A percentile compares a stretch with the other conserved stretches of the same genome.
Conservation (phyloP, 805 yeast genomes). For the Saccharomycopsis javanensis region DNA sequence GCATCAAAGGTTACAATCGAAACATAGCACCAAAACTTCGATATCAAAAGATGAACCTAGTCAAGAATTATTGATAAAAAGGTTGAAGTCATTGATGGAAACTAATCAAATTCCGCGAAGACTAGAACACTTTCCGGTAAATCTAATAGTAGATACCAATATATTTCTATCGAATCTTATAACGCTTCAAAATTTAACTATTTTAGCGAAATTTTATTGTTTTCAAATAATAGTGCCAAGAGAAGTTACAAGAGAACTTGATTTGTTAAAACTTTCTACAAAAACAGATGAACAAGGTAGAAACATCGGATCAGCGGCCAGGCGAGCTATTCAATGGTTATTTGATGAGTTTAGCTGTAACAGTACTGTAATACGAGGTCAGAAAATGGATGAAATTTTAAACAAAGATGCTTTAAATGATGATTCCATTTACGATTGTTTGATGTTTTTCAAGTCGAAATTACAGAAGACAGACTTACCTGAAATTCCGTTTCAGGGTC, state of each 20-base stretch:
- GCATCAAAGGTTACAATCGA: not conserved
- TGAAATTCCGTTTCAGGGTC: constrained; percentile 20
- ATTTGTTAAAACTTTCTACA: constrained; percentile 55
- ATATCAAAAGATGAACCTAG: not conserved
- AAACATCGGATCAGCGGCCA: constrained; percentile 45
- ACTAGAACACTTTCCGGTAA: not conserved
- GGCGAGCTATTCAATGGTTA: constrained; percentile 75
- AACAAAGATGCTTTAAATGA: constrained; percentile 46
- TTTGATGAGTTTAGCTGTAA: constrained; percentile 46
- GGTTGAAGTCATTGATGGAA: not conserved
- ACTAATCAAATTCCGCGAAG: not conserved
- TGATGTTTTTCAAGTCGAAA: constrained; percentile 45
- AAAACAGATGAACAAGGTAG: constrained; percentile 14
- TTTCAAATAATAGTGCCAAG: constrained; percentile 57
- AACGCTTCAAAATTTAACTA: constrained; percentile 43
- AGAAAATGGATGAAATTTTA: constrained; percentile 44
- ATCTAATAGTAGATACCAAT: constrained; percentile 72
- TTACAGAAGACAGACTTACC: constrained; percentile 18
- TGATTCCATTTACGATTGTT: constrained; percentile 81
- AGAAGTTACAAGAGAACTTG: constrained; percentile 68
- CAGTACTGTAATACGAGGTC: constrained; percentile 50
- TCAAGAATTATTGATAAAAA: not conserved
- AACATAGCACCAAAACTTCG: not conserved
- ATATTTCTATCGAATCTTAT: constrained; percentile 62
- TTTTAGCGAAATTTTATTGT: constrained; percentile 32